A percentile compares a stretch with the other conserved stretches of the same genome.
phyloP scores from a whole-genome alignment of 805 yeast species.

The Nakazawaea populi region DNA sequence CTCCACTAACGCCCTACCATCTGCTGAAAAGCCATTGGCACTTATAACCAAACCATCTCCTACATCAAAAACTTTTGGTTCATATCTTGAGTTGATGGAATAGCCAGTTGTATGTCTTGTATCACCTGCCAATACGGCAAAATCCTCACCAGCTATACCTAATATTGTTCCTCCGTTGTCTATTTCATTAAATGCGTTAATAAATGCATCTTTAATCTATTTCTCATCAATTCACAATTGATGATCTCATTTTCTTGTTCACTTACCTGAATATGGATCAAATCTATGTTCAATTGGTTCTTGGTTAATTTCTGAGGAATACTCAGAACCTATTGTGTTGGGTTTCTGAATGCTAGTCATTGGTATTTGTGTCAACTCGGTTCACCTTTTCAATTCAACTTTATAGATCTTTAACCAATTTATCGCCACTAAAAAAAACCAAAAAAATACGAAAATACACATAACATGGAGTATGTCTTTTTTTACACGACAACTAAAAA shows the following conservation, averaged over 20 bases:
- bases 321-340: constrained; percentile 57
- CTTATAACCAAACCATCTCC: constrained; percentile 86
- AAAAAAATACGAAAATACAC: neutral
- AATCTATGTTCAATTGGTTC: constrained; percentile 86
- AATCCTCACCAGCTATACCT: constrained; percentile 97
- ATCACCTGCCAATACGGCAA: constrained; percentile 95
- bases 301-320: constrained; percentile 44
- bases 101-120: constrained; percentile 96
- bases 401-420: neutral
- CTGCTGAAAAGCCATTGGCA: constrained; percentile 97
- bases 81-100: constrained; percentile 87
- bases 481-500: constrained; percentile 2
- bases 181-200: neutral
- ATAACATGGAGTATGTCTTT: neutral
- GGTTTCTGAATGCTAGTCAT: constrained; percentile 13
- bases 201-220: neutral
- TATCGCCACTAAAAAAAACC: neutral
- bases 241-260: too few species aligned
- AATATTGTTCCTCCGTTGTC: constrained; percentile 97
- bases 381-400: neutral
- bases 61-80: constrained; percentile 81
- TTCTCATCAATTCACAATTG: too few species aligned
- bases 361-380: neutral
- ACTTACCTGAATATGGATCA: constrained; percentile 70
- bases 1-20: constrained; percentile 79